phyloP scores from a whole-genome alignment of 2,329 filamentous ascomycete species.

The Xylaria sp. region DNA sequence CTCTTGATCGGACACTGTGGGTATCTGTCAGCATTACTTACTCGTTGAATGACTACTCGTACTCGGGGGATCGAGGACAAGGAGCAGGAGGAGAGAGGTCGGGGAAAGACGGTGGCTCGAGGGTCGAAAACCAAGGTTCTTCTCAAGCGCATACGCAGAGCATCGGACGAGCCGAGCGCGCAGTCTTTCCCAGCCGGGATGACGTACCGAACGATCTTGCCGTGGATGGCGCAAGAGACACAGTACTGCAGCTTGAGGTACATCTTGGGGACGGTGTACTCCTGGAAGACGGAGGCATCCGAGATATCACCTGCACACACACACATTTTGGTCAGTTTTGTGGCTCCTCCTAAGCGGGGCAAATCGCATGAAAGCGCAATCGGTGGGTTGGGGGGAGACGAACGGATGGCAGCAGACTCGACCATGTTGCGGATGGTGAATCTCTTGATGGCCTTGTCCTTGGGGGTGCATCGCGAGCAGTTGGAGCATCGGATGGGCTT shows the following conservation, averaged over 20 bases:
- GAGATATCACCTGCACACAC: constrained; percentile 90
- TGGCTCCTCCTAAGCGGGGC: constrained; percentile 15
- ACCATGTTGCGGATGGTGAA: constrained; percentile 99
- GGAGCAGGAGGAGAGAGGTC: constrained; percentile 32
- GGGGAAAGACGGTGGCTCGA: constrained; percentile 36
- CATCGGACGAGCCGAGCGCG: constrained; percentile 39
- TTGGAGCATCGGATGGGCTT: constrained; percentile 91
- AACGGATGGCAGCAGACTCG: constrained; percentile 99
- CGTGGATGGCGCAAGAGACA: constrained; percentile 99
- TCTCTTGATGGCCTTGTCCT: constrained; percentile 99
- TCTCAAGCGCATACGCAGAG: constrained; percentile 54
- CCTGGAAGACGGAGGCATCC: constrained; percentile 97
- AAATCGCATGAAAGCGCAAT: neutral
- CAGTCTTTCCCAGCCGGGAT: constrained; percentile 65
- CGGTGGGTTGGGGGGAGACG: constrained; percentile 49
- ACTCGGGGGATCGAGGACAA: constrained; percentile 32
- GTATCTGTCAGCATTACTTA: constrained; percentile 45
- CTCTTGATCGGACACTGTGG: constrained; percentile 89
- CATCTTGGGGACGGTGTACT: constrained; percentile 99
- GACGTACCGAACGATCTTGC: constrained; percentile 99
- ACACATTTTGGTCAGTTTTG: constrained; percentile 18
- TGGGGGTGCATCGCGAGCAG: constrained; percentile 86
- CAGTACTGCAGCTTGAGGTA: constrained; percentile 99
- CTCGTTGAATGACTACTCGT: constrained; percentile 33
- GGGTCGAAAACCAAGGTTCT: constrained; percentile 63